Conservation (phyloP, 345 rosid genomes). For the Eutrema japonicum region DNA sequence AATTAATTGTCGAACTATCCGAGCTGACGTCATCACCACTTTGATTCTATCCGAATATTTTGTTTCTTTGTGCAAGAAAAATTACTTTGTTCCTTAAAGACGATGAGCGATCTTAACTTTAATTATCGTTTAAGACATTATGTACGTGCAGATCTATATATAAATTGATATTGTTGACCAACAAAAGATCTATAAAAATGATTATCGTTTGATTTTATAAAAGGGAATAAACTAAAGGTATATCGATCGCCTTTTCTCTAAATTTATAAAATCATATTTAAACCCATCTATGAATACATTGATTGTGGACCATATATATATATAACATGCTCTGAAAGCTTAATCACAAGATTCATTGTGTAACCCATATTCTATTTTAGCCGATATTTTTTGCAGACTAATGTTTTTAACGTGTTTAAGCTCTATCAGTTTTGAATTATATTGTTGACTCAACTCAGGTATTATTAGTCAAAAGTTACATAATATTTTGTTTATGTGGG, state of each 20-base stretch:
- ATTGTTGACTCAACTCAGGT: background rate
- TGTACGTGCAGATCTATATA: background rate
- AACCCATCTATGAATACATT: background rate
- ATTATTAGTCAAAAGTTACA: conserved; percentile 7
- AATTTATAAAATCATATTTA: background rate
- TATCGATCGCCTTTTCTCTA: background rate
- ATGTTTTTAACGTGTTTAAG: background rate
- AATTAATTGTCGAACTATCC: no score
- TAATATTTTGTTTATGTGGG: background rate
- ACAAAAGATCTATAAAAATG: background rate
- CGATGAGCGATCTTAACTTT: conserved; percentile 6
- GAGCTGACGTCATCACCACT: no score
- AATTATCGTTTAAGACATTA: background rate
- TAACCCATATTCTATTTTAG: background rate
- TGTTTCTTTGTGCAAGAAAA: no score
- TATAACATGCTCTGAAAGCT: background rate
- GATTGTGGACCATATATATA: background rate
- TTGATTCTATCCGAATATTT: no score
- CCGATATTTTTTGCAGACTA: background rate
- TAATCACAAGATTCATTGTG: background rate
- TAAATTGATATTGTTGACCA: no score
- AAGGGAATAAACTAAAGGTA: background rate
- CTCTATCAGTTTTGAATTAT: background rate
- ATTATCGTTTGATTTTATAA: background rate
- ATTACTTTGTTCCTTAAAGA: no score